Conservation (phyloP, 495 filamentous ascomycete genomes). For the Trichoderma parareesei region DNA sequence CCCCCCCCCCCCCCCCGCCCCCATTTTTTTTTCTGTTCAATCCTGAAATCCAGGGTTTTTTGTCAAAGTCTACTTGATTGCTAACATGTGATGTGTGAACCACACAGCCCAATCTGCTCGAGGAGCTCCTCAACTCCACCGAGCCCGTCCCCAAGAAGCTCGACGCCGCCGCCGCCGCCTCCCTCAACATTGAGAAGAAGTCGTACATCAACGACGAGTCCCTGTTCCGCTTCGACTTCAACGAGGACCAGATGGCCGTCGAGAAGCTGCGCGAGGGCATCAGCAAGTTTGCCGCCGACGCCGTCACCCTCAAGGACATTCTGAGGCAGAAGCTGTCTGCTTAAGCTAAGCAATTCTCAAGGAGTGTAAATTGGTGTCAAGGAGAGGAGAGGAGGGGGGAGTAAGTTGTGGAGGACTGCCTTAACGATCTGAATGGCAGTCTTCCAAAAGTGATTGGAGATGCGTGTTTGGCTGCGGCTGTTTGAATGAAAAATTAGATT, state of each 20-base stretch:
- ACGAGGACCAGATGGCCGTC: slow-evolving; percentile 97
- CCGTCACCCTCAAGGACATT: slow-evolving; percentile 85
- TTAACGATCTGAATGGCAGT: no score
- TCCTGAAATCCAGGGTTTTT: not conserved
- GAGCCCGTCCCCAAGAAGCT: slow-evolving; percentile 89
- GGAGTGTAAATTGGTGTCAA: not conserved
- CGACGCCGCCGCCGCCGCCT: slow-evolving; percentile 52
- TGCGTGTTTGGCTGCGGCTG: no score
- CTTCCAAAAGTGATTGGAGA: no score
- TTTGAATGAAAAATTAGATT: slow-evolving; percentile 7
- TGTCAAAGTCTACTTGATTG: not conserved
- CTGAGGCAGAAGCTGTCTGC: slow-evolving; percentile 71
- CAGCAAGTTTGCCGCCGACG: slow-evolving; percentile 96
- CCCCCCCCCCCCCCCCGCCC: no score
- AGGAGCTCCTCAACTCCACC: slow-evolving; percentile 79
- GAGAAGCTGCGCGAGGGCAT: slow-evolving; percentile 99
- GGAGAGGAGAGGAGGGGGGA: no score
- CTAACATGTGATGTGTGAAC: not conserved
- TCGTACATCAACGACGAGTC: slow-evolving; percentile 85
- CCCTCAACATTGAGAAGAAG: slow-evolving; percentile 76
- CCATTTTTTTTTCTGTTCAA: no score
- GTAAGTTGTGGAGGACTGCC: no score
- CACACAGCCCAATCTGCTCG: slow-evolving; percentile 75
- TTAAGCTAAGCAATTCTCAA: slow-evolving; percentile 10
- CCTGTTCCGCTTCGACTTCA: slow-evolving; percentile 96